A percentile compares a stretch with the other conserved stretches of the same genome.
These are phyloP conservation scores for Alternaria consortialis DNA, from an alignment of 2,329 filamentous ascomycete species.

Conservation along the genomic window DNA sequence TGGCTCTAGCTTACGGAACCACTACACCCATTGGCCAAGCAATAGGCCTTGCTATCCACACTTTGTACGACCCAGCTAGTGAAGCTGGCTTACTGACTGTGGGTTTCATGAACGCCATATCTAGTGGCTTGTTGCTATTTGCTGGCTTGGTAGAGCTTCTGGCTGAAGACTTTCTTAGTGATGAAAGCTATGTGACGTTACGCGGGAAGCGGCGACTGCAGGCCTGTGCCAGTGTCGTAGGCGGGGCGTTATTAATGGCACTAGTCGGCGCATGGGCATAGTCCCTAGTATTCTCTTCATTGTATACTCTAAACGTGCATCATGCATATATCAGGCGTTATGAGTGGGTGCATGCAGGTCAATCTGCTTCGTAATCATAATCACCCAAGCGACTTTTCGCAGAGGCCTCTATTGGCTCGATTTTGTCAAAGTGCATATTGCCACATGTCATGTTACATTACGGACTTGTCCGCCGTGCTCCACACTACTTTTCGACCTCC, in stretches of 20 bases:
- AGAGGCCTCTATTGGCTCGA: constrained; percentile 5
- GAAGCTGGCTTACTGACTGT: constrained; percentile 60
- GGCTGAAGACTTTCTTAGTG: constrained; percentile 65
- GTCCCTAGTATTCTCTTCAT: neutral
- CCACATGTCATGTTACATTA: neutral
- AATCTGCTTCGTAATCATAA: constrained; percentile 21
- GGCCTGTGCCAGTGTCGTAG: constrained; percentile 69
- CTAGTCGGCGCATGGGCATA: constrained; percentile 72
- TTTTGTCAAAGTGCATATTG: neutral
- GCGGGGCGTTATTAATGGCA: constrained; percentile 70
- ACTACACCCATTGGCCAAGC: constrained; percentile 62
- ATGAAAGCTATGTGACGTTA: constrained; percentile 69
- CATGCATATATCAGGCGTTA: constrained; percentile 16
- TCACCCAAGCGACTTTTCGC: constrained; percentile 1
- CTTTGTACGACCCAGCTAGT: constrained; percentile 60
- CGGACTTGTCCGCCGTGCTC: neutral
- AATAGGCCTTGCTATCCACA: constrained; percentile 60
- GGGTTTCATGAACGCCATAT: constrained; percentile 61
- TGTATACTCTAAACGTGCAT: neutral
- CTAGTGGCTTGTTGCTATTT: constrained; percentile 58
- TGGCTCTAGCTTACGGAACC: constrained; percentile 70
- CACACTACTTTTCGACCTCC: constrained; percentile 62
- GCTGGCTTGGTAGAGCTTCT: constrained; percentile 61
- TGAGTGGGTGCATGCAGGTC: constrained; percentile 15
- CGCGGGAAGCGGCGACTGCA: constrained; percentile 66